Percentiles rank a stretch among this genome's conserved stretches.
phyloP scores from a whole-genome alignment of 768 basidiomycete genomes.

The Boletus coccyginus region DNA sequence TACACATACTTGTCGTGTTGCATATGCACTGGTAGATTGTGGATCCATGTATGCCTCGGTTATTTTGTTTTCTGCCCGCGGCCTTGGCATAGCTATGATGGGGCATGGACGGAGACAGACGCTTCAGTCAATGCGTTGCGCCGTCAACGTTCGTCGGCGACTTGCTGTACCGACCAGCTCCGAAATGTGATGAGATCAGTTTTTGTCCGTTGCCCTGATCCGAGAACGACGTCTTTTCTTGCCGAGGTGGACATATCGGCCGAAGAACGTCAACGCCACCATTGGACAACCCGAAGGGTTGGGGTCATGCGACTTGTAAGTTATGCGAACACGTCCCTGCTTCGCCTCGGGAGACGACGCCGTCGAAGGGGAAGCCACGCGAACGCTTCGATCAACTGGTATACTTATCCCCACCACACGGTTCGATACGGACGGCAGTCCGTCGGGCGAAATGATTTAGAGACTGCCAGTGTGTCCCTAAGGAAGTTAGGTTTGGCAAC shows the following conservation, averaged over 20 bases:
- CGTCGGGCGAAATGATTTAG: too few species aligned
- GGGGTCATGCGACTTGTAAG: background rate
- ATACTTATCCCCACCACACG: background rate
- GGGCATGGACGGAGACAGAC: background rate
- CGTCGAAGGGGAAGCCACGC: background rate
- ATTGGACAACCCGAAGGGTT: background rate
- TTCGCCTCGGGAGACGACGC: too few species aligned
- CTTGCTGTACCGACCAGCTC: background rate
- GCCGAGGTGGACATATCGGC: background rate
- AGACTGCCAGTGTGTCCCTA: too few species aligned
- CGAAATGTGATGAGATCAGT: background rate
- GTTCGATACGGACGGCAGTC: background rate
- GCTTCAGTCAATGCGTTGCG: background rate
- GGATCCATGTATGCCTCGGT: too few species aligned
- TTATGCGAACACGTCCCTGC: too few species aligned
- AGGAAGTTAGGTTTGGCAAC: too few species aligned
- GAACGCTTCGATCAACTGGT: background rate
- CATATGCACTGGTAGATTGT: background rate
- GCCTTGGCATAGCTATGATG: background rate
- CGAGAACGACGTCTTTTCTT: background rate
- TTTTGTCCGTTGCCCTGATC: too few species aligned
- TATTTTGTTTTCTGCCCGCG: background rate
- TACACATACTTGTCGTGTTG: background rate
- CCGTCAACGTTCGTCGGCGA: background rate
- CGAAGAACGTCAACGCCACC: background rate